phyloP scores from a whole-genome alignment of 2,329 filamentous ascomycete genomes.

The Fusarium nematophilum region DNA sequence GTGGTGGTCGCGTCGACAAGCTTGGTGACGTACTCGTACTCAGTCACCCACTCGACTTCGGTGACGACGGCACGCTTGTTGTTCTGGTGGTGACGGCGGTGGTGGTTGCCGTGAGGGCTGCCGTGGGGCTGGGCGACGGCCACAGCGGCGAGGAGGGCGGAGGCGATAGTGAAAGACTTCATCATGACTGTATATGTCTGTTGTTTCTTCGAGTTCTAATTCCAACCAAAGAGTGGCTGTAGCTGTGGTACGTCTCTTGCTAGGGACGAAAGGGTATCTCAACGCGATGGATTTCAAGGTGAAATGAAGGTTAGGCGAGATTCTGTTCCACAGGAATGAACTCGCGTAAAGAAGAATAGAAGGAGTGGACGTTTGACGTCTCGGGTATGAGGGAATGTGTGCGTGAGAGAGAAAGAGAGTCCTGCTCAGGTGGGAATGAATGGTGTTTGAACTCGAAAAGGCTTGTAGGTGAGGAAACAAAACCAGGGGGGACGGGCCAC shows the following conservation, averaged over 20 bases:
- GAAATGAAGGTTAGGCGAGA: slow-evolving; percentile 37
- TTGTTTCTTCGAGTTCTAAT: slow-evolving; percentile 33
- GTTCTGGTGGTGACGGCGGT: slow-evolving; percentile 53
- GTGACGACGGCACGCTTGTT: slow-evolving; percentile 57
- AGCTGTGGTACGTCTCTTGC: slow-evolving; percentile 33
- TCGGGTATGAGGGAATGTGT: slow-evolving; percentile 39
- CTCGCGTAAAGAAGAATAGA: slow-evolving; percentile 38
- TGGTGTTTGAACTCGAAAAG: slow-evolving; percentile 43
- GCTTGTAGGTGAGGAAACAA: slow-evolving; percentile 40
- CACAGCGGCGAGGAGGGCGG: slow-evolving; percentile 51
- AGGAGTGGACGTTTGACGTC: slow-evolving; percentile 40
- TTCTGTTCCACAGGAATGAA: slow-evolving; percentile 46
- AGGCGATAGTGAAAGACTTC: slow-evolving; percentile 53
- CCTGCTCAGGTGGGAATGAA: slow-evolving; percentile 46
- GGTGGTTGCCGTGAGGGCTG: slow-evolving; percentile 49
- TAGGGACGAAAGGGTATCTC: slow-evolving; percentile 40
- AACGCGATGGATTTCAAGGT: slow-evolving; percentile 29
- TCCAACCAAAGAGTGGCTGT: slow-evolving; percentile 37
- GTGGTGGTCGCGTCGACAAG: slow-evolving; percentile 62
- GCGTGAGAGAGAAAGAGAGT: slow-evolving; percentile 41
- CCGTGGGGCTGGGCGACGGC: slow-evolving; percentile 62
- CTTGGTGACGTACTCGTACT: slow-evolving; percentile 60
- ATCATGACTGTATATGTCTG: slow-evolving; percentile 48
- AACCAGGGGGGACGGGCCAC: slow-evolving; percentile 10
- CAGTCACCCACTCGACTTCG: slow-evolving; percentile 63